These are phyloP conservation scores for Colletotrichum sp. DNA, from an alignment of 2,329 filamentous ascomycete species.

Conservation along the genomic window DNA sequence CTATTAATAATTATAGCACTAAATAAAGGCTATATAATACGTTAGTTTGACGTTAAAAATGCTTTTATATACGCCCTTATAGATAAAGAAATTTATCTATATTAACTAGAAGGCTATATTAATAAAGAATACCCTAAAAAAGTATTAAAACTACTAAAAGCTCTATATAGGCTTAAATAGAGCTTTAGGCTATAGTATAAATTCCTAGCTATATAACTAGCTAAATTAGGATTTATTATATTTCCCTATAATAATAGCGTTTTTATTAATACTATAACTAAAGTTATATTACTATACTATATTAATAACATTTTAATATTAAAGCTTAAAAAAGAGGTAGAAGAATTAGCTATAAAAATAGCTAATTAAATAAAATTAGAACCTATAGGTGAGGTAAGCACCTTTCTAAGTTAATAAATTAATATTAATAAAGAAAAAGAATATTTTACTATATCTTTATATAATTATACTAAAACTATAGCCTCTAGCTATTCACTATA, in stretches of 20 bases:
- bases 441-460: too few relatives aligned
- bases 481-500: too few relatives aligned
- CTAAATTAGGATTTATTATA: not conserved
- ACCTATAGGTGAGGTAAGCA: fast-evolving
- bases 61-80: not conserved
- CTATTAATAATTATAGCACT: not conserved
- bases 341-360: too few relatives aligned
- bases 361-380: too few relatives aligned
- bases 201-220: not conserved
- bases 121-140: not conserved
- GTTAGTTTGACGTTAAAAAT: not conserved
- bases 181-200: not conserved
- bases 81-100: not conserved
- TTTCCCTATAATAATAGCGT: too few relatives aligned
- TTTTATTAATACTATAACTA: too few relatives aligned
- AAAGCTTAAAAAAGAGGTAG: too few relatives aligned
- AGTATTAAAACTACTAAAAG: not conserved
- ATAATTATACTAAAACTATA: too few relatives aligned
- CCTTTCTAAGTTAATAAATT: too few relatives aligned
- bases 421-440: too few relatives aligned
- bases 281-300: too few relatives aligned
- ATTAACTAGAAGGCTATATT: not conserved
- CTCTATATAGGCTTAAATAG: not conserved
- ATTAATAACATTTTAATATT: too few relatives aligned
- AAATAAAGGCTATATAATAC: not conserved